Base-by-base conservation (phyloP, 495 filamentous ascomycete species). In the Penicillium lividum region DNA sequence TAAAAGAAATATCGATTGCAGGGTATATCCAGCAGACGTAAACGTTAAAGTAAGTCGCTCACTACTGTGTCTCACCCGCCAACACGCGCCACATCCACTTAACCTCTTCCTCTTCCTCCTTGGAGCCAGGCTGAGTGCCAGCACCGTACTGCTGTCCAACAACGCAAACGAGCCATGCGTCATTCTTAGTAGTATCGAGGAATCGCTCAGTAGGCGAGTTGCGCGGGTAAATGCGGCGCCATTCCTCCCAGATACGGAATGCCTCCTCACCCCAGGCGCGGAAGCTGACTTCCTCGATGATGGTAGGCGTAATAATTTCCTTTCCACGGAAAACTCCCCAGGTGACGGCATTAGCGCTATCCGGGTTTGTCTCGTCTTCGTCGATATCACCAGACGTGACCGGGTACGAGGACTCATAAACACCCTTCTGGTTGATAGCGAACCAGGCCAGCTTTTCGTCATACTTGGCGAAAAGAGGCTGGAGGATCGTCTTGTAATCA, bases 241-340 rank as follows among this genome's bases (percentile, higher is more conserved):
- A 98, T 73, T 98, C 94, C 33, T 80, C 80, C 90, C 93, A 98
- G 66, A 97, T 96, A 15, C 85, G 87, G 78, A 92, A 98, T 3
- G 94, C 94, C 79, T 98, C 94, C 66, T 98, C 95, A 56, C 85
- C 84, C 94, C 94, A 98, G 28, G 93, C 91, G 46, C 86, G 81
- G 82, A 98, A 98, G 68, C 89, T 93, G 54, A 96, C 91, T 61
- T 94, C 88, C 71, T 98, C 94, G 60, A 98, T 97, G 69, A 98
- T 98, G 18, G 94, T 98, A 22, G 94, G 94, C 15, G 94, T 96
- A 64, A 95, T 84, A 62, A 98, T 98, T 77, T 98, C 94, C 74
- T 97, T 97, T 18, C 92, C 93, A 2, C 89, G 88, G 73, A 98
- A 98, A 11, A 89, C 88, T 34, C 94, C 94, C 94, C 94, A 98